These are phyloP conservation scores for Chlorella sp. DNA, from an alignment of 139 green algal genomes.

Conservation along the genomic window DNA sequence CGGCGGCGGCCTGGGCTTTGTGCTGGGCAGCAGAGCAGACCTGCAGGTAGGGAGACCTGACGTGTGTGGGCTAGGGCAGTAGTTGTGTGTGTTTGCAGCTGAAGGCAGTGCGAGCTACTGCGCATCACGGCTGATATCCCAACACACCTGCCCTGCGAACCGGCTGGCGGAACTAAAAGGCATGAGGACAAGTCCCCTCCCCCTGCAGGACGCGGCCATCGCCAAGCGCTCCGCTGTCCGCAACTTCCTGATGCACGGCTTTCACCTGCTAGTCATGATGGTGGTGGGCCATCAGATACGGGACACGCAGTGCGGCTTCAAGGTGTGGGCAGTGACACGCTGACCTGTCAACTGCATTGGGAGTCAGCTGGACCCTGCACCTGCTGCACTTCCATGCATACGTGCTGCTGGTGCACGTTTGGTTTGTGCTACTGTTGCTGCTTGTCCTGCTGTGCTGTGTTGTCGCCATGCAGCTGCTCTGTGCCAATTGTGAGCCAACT, in stretches of 20 bases:
- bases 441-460: no score
- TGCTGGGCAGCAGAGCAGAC: constrained; percentile 66
- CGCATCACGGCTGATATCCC: no score
- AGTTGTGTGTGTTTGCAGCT: no score
- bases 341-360: no score
- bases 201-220: constrained; percentile 52
- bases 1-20: background rate
- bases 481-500: no score
- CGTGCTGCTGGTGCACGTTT: background rate
- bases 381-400: background rate
- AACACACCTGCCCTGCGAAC: no score
- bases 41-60: constrained; percentile 53
- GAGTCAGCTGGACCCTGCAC: no score
- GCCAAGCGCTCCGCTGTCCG: constrained; percentile 71
- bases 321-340: constrained; percentile 65
- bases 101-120: no score
- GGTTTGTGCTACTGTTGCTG: background rate
- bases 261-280: constrained; percentile 87
- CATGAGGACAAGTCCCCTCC: background rate
- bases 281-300: constrained; percentile 76
- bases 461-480: no score
- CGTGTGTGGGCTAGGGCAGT: no score
- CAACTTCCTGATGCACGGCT: constrained; percentile 93
- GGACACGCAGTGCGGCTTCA: constrained; percentile 98
- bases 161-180: no score